Conservation (phyloP, 805 yeast genomes). For the Zygoascus ofunaensis region DNA sequence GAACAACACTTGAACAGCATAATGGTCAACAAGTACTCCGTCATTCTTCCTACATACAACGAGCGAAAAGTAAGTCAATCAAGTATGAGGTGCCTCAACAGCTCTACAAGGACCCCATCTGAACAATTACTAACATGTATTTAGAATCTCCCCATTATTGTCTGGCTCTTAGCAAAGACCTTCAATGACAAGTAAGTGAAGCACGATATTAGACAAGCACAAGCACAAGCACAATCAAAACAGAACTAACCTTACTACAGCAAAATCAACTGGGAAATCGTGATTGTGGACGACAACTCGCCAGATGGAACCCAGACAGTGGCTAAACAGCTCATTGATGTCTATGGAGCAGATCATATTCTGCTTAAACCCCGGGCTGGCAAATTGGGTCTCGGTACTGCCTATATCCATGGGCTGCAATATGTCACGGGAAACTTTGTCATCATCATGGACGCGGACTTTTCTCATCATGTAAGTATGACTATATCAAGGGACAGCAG, state of each 20-base stretch:
- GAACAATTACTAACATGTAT: constrained; percentile 1
- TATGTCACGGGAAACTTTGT: constrained; percentile 65
- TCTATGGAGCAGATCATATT: constrained; percentile 53
- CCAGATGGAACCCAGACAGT: constrained; percentile 77
- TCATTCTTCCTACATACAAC: constrained; percentile 70
- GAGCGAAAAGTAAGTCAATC: constrained; percentile 41
- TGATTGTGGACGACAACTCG: constrained; percentile 70
- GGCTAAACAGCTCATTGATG: constrained; percentile 37
- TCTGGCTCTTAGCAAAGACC: constrained; percentile 60
- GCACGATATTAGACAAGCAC: background rate
- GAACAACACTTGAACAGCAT: background rate
- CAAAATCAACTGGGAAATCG: constrained; percentile 61
- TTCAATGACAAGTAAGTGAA: constrained; percentile 37
- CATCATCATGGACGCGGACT: constrained; percentile 77
- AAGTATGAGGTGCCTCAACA: no score
- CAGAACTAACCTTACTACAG: constrained; percentile 16
- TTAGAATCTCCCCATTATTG: constrained; percentile 55
- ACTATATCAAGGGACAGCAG: no score
- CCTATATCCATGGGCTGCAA: constrained; percentile 69
- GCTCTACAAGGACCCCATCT: no score
- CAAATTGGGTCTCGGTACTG: constrained; percentile 67
- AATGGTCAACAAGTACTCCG: constrained; percentile 47
- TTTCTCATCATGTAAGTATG: constrained; percentile 48
- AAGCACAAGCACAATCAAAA: no score
- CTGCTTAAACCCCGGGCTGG: constrained; percentile 66